Conservation (phyloP, 2,329 filamentous ascomycete genomes). For the Sclerotinia sclerotiorum region DNA sequence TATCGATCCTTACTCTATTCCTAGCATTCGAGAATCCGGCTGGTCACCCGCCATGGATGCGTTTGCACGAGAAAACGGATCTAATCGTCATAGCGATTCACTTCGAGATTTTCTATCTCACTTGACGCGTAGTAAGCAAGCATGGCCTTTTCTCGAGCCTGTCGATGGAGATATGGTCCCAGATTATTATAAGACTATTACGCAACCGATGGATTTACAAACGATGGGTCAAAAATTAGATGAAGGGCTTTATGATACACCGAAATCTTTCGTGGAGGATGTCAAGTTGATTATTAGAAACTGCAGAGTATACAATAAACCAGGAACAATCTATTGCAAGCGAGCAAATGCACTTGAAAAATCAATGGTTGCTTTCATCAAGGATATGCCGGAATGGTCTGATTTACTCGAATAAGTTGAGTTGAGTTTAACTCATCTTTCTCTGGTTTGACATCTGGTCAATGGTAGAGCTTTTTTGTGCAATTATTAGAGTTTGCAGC, state of each 20-base stretch:
- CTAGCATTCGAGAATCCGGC: background rate
- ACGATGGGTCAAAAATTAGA: constrained; percentile 4
- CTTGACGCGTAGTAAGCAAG: background rate
- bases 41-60: background rate
- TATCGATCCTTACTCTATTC: background rate
- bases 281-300: constrained; percentile 15
- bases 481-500: background rate
- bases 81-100: background rate
- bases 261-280: constrained; percentile 5
- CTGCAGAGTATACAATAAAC: background rate
- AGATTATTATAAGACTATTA: background rate
- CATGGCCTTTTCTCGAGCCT: background rate
- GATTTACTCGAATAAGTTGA: background rate
- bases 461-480: background rate
- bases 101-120: background rate
- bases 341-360: background rate
- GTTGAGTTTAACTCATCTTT: no score
- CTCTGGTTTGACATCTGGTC: background rate
- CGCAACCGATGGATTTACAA: constrained; percentile 5
- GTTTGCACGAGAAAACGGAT: background rate
- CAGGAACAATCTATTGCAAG: background rate
- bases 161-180: background rate
- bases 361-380: background rate
- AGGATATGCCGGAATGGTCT: background rate
- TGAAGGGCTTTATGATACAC: background rate